phyloP scores from a whole-genome alignment of 1,284 basidiomycete genomes.

The Athelia psychrophila region DNA sequence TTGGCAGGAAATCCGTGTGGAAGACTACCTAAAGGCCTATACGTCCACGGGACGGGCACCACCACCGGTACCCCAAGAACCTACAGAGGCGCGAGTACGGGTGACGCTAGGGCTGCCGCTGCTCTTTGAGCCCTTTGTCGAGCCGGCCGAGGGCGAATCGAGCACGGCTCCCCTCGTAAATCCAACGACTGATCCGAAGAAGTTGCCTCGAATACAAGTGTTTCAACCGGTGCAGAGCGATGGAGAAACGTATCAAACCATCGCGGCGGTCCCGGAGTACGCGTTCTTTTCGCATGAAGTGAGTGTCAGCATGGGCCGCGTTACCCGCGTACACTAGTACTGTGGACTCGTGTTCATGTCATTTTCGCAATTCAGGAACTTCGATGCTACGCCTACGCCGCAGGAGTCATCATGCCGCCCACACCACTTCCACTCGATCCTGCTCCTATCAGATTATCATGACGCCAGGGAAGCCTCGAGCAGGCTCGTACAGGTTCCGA shows the following conservation, averaged over 20 bases:
- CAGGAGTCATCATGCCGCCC: conserved; percentile 20
- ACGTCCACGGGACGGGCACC: conserved; percentile 27
- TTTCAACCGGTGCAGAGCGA: conserved; percentile 16
- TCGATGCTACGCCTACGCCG: conserved; percentile 21
- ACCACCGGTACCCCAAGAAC: conserved; percentile 31
- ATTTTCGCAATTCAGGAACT: conserved; percentile 27
- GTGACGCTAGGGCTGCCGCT: conserved; percentile 31
- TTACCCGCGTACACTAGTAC: background rate
- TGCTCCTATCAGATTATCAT: background rate
- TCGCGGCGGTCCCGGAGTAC: conserved; percentile 30
- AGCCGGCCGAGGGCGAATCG: conserved; percentile 2
- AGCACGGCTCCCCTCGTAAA: conserved; percentile 2
- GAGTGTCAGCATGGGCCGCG: conserved; percentile 8
- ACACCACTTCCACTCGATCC: background rate
- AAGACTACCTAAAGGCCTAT: conserved; percentile 36
- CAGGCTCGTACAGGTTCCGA: no score
- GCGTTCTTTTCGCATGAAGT: conserved; percentile 28
- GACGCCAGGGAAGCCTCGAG: no score
- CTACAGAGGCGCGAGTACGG: conserved; percentile 29
- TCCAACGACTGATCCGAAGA: conserved; percentile 8
- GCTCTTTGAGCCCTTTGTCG: conserved; percentile 30
- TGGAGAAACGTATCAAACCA: conserved; percentile 23
- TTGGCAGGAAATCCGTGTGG: conserved; percentile 31
- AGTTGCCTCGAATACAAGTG: conserved; percentile 26
- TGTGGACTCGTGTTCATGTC: conserved; percentile 11